These are phyloP conservation scores for Deinandra increscens DNA, from an alignment of 129 eudicot genomes.

Conservation along the genomic window DNA sequence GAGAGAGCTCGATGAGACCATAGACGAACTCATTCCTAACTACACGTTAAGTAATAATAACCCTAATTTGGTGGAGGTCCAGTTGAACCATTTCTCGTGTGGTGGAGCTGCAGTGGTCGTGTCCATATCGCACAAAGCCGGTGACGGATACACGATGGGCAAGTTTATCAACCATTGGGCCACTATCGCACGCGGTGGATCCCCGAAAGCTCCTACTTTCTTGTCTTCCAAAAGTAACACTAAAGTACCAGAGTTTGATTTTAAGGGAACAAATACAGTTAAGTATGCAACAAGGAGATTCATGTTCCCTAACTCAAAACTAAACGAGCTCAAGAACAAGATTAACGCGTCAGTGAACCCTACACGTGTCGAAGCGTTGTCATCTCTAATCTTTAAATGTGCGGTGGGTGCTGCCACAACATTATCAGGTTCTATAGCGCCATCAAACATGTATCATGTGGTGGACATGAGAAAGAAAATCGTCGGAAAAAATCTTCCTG, in stretches of 20 bases:
- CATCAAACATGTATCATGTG: background rate
- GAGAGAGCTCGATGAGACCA: slow-evolving; percentile 2
- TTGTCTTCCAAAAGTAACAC: background rate
- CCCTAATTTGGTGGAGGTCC: slow-evolving; percentile 16
- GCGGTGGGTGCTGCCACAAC: slow-evolving; percentile 8
- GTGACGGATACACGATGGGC: background rate
- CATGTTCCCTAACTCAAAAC: slow-evolving; percentile 24
- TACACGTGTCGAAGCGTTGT: slow-evolving; percentile 22
- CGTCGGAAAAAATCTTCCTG: background rate
- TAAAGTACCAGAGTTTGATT: background rate
- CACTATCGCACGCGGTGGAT: background rate
- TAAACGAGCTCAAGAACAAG: slow-evolving; percentile 19
- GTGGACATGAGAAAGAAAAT: slow-evolving; percentile 19
- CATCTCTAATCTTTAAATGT: slow-evolving; percentile 16
- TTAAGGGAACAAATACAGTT: background rate
- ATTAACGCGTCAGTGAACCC: background rate
- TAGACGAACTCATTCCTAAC: slow-evolving; percentile 20
- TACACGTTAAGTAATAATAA: background rate
- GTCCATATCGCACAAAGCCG: slow-evolving; percentile 21
- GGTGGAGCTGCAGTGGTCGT: slow-evolving; percentile 23
- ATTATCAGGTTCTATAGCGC: slow-evolving; percentile 1
- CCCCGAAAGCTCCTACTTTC: slow-evolving; percentile 2
- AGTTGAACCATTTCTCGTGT: slow-evolving; percentile 13
- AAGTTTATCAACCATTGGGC: slow-evolving; percentile 29
- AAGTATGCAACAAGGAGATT: slow-evolving; percentile 14